These are phyloP conservation scores for Erysimum cheiri DNA, from an alignment of 441 rosid genomes.

Conservation along the genomic window DNA sequence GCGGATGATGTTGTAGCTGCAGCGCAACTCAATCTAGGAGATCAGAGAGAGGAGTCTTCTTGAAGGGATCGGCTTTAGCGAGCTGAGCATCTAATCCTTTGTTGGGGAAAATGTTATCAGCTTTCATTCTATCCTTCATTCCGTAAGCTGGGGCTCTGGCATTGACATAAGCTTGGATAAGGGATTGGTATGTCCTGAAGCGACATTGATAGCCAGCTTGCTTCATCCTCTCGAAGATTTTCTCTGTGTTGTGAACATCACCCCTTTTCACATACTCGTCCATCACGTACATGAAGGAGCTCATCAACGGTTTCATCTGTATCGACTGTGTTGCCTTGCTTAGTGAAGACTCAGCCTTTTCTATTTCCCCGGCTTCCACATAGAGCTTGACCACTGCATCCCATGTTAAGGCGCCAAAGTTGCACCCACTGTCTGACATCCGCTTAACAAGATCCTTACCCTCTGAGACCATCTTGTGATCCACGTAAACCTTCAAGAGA, in stretches of 20 bases:
- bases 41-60: slow-evolving; percentile 71
- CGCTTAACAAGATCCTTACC: slow-evolving; percentile 70
- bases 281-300: slow-evolving; percentile 67
- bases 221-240: slow-evolving; percentile 70
- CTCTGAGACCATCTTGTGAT: slow-evolving; percentile 71
- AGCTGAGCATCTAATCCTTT: slow-evolving; percentile 53
- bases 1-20: slow-evolving; percentile 15
- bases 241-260: slow-evolving; percentile 81
- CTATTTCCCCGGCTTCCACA: slow-evolving; percentile 79
- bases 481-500: slow-evolving; percentile 71
- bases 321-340: slow-evolving; percentile 54
- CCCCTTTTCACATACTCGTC: slow-evolving; percentile 71
- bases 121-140: slow-evolving; percentile 81
- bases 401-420: slow-evolving; percentile 71
- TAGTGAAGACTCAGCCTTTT: slow-evolving; percentile 74
- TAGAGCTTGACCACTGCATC: slow-evolving; percentile 77
- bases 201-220: slow-evolving; percentile 73
- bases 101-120: slow-evolving; percentile 75
- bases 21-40: slow-evolving; percentile 58
- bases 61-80: slow-evolving; percentile 68
- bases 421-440: slow-evolving; percentile 76
- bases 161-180: slow-evolving; percentile 65
- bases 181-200: slow-evolving; percentile 55
- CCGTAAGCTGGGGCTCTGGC: slow-evolving; percentile 88
- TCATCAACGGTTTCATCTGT: slow-evolving; percentile 67